Percentiles rank a stretch among this genome's conserved stretches.
Conservation (phyloP, 73 alveolate genomes). For the Paramecium pentaurelia region DNA sequence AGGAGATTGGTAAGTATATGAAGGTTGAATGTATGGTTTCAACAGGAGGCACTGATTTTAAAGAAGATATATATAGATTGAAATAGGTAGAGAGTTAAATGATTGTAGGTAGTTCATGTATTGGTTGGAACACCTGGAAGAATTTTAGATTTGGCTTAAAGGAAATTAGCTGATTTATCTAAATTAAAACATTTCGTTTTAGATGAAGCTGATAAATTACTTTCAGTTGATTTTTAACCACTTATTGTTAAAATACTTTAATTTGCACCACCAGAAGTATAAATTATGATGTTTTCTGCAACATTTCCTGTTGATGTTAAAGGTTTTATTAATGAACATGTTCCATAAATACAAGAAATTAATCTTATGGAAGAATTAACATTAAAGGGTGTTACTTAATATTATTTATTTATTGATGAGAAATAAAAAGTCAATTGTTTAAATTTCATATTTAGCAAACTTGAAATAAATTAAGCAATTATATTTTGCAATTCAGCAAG, state of each 20-base stretch:
- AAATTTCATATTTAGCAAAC: conserved; percentile 61
- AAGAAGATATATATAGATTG: conserved; percentile 93
- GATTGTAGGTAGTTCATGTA: conserved; percentile 74
- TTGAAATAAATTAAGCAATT: conserved; percentile 90
- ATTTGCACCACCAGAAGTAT: conserved; percentile 79
- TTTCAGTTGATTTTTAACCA: conserved; percentile 90
- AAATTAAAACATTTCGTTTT: conserved; percentile 82
- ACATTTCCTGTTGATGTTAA: conserved; percentile 94
- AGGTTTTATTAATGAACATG: conserved; percentile 86
- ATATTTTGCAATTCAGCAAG: conserved; percentile 93
- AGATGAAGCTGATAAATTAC: conserved; percentile 98
- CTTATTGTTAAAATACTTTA: conserved; percentile 82
- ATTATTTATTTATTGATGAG: conserved; percentile 96
- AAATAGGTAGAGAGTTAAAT: conserved; percentile 36
- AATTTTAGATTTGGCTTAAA: conserved; percentile 82
- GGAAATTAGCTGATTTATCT: conserved; percentile 81
- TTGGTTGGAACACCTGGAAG: conserved; percentile 91
- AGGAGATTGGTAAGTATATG: conserved; percentile 85
- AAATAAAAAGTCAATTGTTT: conserved; percentile 66
- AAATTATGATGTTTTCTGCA: conserved; percentile 96
- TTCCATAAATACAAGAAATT: conserved; percentile 83
- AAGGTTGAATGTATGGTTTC: conserved; percentile 97
- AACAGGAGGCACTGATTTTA: conserved; percentile 97
- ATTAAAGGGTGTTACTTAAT: conserved; percentile 96
- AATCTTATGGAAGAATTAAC: conserved; percentile 98